Evolutionary conservation across 169 alveolate genomes (phyloP), one percentile per base, ranked within the genome.

Genomic region (Theileria parva): DNA sequence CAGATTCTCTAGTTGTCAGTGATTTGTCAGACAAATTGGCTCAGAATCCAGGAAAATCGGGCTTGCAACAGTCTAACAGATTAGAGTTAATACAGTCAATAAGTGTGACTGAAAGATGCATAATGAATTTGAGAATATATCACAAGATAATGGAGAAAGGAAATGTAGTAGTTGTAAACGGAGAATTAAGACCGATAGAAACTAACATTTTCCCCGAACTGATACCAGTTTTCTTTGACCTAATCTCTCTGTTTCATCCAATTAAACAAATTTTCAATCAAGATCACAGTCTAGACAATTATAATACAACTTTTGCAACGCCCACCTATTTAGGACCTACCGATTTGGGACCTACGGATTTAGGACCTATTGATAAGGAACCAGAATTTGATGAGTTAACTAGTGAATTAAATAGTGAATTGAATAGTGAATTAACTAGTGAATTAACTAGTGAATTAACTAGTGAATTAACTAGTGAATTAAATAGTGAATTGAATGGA

Each of bases 101-200:
- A 57, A 57, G 66, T 17, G 66, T 21, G 8, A n/a, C 55, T 0
- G 81, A 80, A 30, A 59, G 48, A 34, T 71, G 57, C 48, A 71
- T 77, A n/a, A 84, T 84, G 8, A 64, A 71, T 39, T 55, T 84
- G 59, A n/a, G 73, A 17, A 61, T 84, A 63, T 61, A 27, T n/a
- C 86, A 84, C 59, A 77, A 76, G 23, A 77, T 84, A 28, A 75
- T 81, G 64, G 66, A 69, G 27, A 74, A 75, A 50, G 90, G 90
- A 12, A 84, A 84, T 39, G 28, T 84, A 19, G 27, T 84, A 53
- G 71, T 69, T 59, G 74, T 84, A 6, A 73, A 37, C 27, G 90
- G 90, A 9, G 86, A 77, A 17, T 37, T 84, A 59, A 77, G 69
- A 32, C 90, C 90, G 11, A 64, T 84, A 64, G 90, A 84, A 63